Conservation (phyloP, 345 rosid genomes). For the Pseudoturritis turrita region DNA sequence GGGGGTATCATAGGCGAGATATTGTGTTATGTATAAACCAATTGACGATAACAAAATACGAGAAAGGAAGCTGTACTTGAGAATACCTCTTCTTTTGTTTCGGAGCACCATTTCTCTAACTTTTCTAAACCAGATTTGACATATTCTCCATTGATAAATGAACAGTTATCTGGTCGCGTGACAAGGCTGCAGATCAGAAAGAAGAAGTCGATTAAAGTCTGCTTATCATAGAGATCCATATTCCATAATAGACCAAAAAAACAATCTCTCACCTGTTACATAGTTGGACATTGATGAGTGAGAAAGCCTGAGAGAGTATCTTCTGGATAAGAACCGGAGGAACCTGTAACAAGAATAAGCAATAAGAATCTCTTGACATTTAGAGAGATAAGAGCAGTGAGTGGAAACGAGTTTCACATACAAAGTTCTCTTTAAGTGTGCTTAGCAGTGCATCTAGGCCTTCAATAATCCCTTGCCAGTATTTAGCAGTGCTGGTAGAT, state of each 20-base stretch:
- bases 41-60: background rate
- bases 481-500: conserved; percentile 60
- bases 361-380: conserved; percentile 18
- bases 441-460: conserved; percentile 67
- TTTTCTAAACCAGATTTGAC: conserved; percentile 89
- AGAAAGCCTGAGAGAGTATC: conserved; percentile 84
- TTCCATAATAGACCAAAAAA: background rate
- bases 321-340: conserved; percentile 87
- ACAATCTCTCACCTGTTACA: conserved; percentile 66
- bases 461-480: conserved; percentile 91
- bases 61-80: background rate
- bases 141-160: conserved; percentile 97
- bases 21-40: background rate
- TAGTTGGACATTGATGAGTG: conserved; percentile 76
- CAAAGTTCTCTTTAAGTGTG: conserved; percentile 81
- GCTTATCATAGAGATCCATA: conserved; percentile 1
- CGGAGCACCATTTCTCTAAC: conserved; percentile 88
- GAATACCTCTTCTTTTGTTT: conserved; percentile 82
- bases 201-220: conserved; percentile 6
- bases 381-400: conserved; percentile 2
- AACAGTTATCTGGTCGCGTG: conserved; percentile 91
- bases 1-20: background rate
- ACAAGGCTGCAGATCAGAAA: conserved; percentile 63
- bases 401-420: conserved; percentile 36
- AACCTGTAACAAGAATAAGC: conserved; percentile 51